Base-by-base conservation (phyloP, 2,329 filamentous ascomycete genomes). In the Cercospora nicotianae region DNA sequence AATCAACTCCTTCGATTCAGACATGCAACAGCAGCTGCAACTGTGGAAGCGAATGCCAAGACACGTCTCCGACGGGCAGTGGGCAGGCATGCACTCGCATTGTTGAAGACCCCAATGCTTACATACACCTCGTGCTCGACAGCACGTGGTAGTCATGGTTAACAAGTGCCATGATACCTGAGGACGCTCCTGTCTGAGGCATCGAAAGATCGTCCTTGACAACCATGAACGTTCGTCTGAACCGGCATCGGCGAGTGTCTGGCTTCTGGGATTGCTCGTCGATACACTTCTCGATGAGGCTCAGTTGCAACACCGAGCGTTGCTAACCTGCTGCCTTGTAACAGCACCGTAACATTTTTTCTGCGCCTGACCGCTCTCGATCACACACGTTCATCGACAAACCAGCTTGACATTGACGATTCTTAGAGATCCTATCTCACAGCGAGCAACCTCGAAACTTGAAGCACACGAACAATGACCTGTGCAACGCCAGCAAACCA, bases 261-360 rank as follows among this genome's bases (percentile, higher is more conserved):
- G 20, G 12, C 36, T 13, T 33, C 53, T 31, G 23, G 53, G 53
- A 30, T 58, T 31, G 31, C 59, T 42, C 59, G 59, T 61, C 59
- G 33, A 61, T 61, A 61, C 36, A 30, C 36, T 61, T 61, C 26
- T 26, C n/a, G 36, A 30, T 6, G 26, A n/a, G 59, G 23, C 59
- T 48, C n/a, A 45, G 26, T 16, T 48, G 36, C 23, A 45, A 45
- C 33, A 48, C 23, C 18, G 23, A 26, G 33, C 20, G 59, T 42
- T 61, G 33, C 59, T 30, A 48, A 61, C 33, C 39, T 61, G 59
- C 26, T 61, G 33, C 59, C 59, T 61, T 28, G 59, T 42, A 28
- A 30, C 59, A 48, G 13, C 12, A 20, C 9, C 5, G 13, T 10
- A 5, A 9, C 53, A 33, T 33, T 31, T 26, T 18, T 20, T 10